These are phyloP conservation scores for Phytophthora quininea DNA, from an alignment of 352 stramenopile species.

Conservation along the genomic window DNA sequence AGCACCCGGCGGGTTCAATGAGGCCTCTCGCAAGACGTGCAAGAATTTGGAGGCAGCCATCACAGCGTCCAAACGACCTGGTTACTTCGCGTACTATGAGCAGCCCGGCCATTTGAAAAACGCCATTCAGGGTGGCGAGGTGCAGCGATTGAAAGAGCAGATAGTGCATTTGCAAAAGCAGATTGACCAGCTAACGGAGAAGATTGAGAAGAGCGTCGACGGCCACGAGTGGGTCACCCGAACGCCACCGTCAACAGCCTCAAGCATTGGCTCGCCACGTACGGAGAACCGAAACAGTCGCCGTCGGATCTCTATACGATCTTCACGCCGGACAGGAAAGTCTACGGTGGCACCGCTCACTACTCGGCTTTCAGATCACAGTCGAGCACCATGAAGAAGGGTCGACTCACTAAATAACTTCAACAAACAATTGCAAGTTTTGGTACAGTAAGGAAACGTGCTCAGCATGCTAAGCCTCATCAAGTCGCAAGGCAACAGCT, in stretches of 20 bases:
- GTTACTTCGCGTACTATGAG: conserved; percentile 81
- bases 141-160: conserved; percentile 65
- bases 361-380: conserved; percentile 75
- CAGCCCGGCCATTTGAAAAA: conserved; percentile 62
- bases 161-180: conserved; percentile 71
- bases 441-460: conserved; percentile 23
- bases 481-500: conserved; percentile 11
- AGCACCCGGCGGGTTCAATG: conserved; percentile 66
- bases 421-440: neutral
- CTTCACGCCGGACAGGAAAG: conserved; percentile 70
- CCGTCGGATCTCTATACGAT: conserved; percentile 59
- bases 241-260: conserved; percentile 54
- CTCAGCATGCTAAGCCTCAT: conserved; percentile 21
- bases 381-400: conserved; percentile 80
- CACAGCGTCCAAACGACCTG: conserved; percentile 70
- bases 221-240: conserved; percentile 12
- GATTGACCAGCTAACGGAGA: conserved; percentile 66
- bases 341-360: conserved; percentile 78
- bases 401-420: conserved; percentile 60
- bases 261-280: conserved; percentile 78
- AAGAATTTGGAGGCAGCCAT: conserved; percentile 86
- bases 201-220: conserved; percentile 40
- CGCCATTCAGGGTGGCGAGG: conserved; percentile 56
- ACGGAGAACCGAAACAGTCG: conserved; percentile 62
- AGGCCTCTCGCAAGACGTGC: conserved; percentile 72